Evolutionary conservation across 2,329 filamentous ascomycete species (phyloP).

Genomic region (Alternaria incomplexa): DNA sequence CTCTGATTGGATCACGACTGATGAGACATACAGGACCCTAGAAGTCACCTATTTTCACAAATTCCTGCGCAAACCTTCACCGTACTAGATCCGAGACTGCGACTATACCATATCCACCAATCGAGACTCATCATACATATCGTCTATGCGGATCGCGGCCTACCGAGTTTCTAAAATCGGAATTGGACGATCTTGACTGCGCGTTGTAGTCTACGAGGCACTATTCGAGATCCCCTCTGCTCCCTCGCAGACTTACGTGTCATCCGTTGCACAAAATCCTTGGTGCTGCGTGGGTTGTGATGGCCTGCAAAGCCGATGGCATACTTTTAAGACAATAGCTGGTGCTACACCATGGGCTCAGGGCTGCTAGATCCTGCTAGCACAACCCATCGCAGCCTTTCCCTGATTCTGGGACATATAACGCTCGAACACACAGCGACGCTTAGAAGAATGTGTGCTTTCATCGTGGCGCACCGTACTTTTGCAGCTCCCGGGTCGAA

Average conservation of each 20-base stretch:
- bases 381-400: neutral
- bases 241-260: neutral
- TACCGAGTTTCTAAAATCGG: neutral
- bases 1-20: constrained; percentile 1
- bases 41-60: neutral
- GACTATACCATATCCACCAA: neutral
- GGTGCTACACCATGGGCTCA: neutral
- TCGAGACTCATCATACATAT: neutral
- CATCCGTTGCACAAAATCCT: neutral
- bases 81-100: neutral
- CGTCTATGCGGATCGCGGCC: neutral
- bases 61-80: neutral
- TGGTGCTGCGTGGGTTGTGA: neutral
- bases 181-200: neutral
- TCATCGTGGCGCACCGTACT: neutral
- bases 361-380: neutral
- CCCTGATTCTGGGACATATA: neutral
- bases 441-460: neutral
- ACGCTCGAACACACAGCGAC: neutral
- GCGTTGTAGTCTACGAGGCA: neutral
- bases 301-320: neutral
- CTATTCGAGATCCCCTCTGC: neutral
- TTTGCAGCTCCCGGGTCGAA: neutral
- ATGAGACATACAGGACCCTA: constrained; percentile 1
- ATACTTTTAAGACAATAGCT: neutral